Conservation (phyloP, 805 yeast species). For the Zygosaccharomyces kombuchaensis region DNA sequence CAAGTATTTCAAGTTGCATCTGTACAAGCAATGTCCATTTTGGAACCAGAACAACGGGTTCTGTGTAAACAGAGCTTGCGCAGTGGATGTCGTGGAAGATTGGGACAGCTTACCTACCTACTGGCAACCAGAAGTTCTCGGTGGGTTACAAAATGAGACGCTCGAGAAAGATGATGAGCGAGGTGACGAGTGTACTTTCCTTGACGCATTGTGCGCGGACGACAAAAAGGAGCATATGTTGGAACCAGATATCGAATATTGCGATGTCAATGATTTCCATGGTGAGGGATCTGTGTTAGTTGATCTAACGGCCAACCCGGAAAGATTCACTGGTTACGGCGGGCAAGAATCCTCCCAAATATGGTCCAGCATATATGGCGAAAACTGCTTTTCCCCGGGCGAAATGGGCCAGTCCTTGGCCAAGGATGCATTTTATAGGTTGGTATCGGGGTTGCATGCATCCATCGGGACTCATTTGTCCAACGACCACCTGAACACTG, state of each 20-base stretch:
- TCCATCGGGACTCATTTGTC: constrained; percentile 91
- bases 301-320: constrained; percentile 84
- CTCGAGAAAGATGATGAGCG: constrained; percentile 32
- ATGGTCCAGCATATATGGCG: constrained; percentile 89
- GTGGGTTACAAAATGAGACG: constrained; percentile 32
- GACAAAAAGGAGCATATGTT: constrained; percentile 11
- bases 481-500: constrained; percentile 69
- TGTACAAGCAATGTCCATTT: constrained; percentile 80
- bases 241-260: constrained; percentile 54
- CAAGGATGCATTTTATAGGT: constrained; percentile 79
- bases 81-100: constrained; percentile 78
- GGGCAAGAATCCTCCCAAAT: constrained; percentile 89
- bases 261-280: constrained; percentile 57
- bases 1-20: constrained; percentile 78
- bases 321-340: constrained; percentile 92
- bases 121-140: constrained; percentile 68
- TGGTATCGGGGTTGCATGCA: constrained; percentile 92
- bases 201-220: constrained; percentile 38
- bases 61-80: constrained; percentile 84
- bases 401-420: constrained; percentile 66
- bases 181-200: constrained; percentile 32
- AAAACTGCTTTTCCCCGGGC: constrained; percentile 69
- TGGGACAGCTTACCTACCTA: constrained; percentile 66
- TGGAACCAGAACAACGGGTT: constrained; percentile 74
- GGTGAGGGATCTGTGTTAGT: constrained; percentile 75